Percentiles rank a stretch among this genome's conserved stretches.
Conservation (phyloP, 176 grass and related monocot species). For the Hordeum marinum region DNA sequence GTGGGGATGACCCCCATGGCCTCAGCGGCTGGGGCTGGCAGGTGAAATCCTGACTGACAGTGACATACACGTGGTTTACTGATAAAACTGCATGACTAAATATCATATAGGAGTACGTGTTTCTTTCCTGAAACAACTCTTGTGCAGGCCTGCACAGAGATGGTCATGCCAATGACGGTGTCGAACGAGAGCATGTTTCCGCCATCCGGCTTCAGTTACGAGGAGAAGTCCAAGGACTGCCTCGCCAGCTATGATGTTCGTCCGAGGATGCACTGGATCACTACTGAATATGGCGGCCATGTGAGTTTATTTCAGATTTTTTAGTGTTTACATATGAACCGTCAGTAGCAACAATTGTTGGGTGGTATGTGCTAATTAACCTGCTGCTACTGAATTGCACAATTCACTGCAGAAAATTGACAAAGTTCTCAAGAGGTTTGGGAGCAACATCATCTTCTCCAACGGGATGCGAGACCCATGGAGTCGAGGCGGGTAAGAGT, state of each 20-base stretch:
- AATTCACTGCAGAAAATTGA: conserved; percentile 60
- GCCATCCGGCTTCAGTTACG: conserved; percentile 45
- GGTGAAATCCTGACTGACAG: conserved; percentile 31
- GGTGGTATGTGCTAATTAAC: conserved; percentile 9
- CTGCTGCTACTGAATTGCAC: not conserved
- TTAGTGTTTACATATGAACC: not conserved
- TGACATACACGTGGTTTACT: not conserved
- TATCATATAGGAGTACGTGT: not conserved
- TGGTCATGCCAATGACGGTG: conserved; percentile 79
- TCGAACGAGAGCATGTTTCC: conserved; percentile 89
- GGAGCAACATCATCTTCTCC: conserved; percentile 97
- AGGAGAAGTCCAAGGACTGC: conserved; percentile 44
- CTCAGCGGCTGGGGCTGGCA: conserved; percentile 87
- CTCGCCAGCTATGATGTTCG: conserved; percentile 40
- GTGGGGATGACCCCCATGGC: conserved; percentile 71
- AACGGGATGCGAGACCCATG: conserved; percentile 96
- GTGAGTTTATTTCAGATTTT: conserved; percentile 41
- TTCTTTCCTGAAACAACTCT: not conserved
- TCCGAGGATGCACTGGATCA: conserved; percentile 78
- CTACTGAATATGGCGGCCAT: conserved; percentile 87
- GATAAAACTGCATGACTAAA: not conserved
- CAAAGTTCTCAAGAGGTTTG: conserved; percentile 71
- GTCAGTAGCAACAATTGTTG: not conserved
- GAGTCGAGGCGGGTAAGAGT: conserved; percentile 81
- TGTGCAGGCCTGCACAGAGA: conserved; percentile 88